phyloP scores from a whole-genome alignment of 2,329 filamentous ascomycete genomes.

The Fusarium sacchari region DNA sequence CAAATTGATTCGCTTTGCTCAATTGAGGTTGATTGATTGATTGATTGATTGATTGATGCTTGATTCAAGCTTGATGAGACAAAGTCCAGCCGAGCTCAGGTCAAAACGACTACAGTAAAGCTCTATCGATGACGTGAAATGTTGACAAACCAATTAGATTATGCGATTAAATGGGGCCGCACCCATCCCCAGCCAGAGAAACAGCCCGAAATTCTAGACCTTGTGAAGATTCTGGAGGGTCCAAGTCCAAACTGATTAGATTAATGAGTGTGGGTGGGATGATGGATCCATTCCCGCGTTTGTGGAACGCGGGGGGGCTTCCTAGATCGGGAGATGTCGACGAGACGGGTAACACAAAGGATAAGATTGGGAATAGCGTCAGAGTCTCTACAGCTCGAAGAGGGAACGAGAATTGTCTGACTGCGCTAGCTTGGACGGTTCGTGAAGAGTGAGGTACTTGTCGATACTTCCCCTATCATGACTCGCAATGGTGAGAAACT shows the following conservation, averaged over 20 bases:
- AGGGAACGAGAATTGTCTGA: neutral
- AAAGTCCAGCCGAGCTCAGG: constrained; percentile 24
- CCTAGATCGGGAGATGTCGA: constrained; percentile 24
- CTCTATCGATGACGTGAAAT: constrained; percentile 33
- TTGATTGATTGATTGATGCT: no score
- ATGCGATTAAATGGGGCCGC: constrained; percentile 23
- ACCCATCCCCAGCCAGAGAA: neutral
- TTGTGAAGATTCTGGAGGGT: neutral
- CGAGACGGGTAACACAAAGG: constrained; percentile 19
- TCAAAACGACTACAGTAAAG: constrained; percentile 10
- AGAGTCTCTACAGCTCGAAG: constrained; percentile 1
- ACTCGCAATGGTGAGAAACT: constrained; percentile 4
- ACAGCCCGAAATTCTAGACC: constrained; percentile 1
- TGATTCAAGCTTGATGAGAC: constrained; percentile 7
- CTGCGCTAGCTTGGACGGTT: neutral
- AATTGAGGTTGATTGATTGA: neutral
- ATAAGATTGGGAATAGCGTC: constrained; percentile 22
- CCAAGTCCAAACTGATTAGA: neutral
- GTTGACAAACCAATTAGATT: constrained; percentile 14
- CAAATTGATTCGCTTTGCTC: neutral
- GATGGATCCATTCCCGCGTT: constrained; percentile 29
- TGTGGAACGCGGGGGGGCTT: constrained; percentile 28
- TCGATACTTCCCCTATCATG: neutral
- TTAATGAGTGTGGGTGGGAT: constrained; percentile 19
- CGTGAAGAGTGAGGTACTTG: constrained; percentile 13